These are phyloP conservation scores for Neonectria magnoliae DNA, from an alignment of 2,329 filamentous ascomycete genomes.

Conservation along the genomic window DNA sequence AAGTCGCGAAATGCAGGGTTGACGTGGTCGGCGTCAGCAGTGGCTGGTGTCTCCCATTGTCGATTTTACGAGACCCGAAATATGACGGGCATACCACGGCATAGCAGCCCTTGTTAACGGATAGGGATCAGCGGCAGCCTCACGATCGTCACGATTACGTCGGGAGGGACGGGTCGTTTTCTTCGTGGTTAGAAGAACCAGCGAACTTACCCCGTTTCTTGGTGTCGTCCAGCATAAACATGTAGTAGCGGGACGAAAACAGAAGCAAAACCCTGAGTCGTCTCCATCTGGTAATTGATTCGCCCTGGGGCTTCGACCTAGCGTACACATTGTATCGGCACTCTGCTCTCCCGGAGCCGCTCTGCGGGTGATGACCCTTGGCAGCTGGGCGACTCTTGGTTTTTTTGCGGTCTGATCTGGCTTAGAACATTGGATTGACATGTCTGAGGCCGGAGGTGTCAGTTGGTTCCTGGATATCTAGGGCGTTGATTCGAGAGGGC, in stretches of 20 bases:
- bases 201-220: neutral
- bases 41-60: neutral
- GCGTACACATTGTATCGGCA: neutral
- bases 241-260: neutral
- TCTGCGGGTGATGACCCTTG: neutral
- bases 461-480: neutral
- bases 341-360: neutral
- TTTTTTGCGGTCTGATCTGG: neutral
- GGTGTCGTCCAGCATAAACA: neutral
- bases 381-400: neutral
- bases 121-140: neutral
- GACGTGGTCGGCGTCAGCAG: neutral
- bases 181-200: neutral
- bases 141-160: neutral
- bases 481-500: neutral
- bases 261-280: too few relatives aligned
- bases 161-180: neutral
- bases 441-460: neutral
- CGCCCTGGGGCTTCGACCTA: neutral
- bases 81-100: neutral
- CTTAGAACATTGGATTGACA: neutral
- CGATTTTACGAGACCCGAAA: conserved; percentile 9
- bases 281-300: neutral
- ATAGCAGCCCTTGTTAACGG: too few relatives aligned
- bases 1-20: neutral